Percentiles rank a stretch among this genome's conserved stretches.
Conservation (phyloP, 169 alveolate genomes). For the Plasmodium chabaudi region DNA sequence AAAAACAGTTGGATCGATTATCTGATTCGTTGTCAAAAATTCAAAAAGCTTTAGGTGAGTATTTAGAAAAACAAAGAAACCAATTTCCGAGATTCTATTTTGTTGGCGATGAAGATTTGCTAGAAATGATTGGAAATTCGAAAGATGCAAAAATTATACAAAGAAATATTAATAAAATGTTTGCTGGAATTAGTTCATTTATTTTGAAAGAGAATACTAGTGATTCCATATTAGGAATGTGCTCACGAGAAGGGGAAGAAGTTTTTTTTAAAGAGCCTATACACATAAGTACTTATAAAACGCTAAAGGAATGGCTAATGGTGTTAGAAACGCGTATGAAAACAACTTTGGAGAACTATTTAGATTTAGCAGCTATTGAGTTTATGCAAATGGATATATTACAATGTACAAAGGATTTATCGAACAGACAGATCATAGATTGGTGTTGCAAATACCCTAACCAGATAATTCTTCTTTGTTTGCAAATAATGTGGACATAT, state of each 20-base stretch:
- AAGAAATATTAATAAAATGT: constrained; percentile 97
- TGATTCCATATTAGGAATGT: constrained; percentile 90
- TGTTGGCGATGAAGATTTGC: constrained; percentile 98
- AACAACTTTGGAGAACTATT: constrained; percentile 85
- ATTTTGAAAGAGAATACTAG: constrained; percentile 85
- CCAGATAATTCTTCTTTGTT: constrained; percentile 89
- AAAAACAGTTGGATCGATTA: constrained; percentile 94
- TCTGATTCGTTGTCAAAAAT: constrained; percentile 94
- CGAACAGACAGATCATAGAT: constrained; percentile 59
- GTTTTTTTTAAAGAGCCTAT: constrained; percentile 87
- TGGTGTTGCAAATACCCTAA: constrained; percentile 89
- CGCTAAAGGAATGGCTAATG: constrained; percentile 93
- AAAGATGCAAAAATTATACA: constrained; percentile 95
- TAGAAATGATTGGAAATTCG: constrained; percentile 98
- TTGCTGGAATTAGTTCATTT: constrained; percentile 96
- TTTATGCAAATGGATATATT: constrained; percentile 80
- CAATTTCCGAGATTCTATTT: constrained; percentile 99
- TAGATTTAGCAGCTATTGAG: constrained; percentile 89
- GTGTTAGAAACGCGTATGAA: constrained; percentile 89
- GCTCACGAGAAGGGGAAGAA: constrained; percentile 92
- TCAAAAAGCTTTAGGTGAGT: constrained; percentile 97
- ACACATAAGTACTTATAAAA: constrained; percentile 87
- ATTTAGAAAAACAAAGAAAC: constrained; percentile 96
- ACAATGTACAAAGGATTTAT: constrained; percentile 37
- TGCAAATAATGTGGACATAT: constrained; percentile 92